Base-by-base conservation (phyloP, 805 yeast species). In the Kodamaea restingae region DNA sequence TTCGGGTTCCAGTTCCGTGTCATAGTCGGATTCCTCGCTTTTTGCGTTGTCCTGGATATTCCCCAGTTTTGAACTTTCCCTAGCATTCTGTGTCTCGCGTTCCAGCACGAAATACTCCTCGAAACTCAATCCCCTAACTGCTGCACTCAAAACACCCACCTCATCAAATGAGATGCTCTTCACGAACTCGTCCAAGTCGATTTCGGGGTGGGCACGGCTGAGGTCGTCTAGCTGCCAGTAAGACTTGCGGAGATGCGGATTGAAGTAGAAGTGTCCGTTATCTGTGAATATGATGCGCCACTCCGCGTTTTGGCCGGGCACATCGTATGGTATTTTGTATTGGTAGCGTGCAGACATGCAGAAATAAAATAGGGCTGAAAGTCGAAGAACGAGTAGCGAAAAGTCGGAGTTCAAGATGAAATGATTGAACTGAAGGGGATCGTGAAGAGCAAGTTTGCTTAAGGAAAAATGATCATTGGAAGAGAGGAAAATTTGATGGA, bases 161-260 rank as follows among this genome's bases (percentile, higher is more conserved):
- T 56, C 55, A 35, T 63, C 63, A 38, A 44, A 61, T 33, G 61
- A 53, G n/a, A 65, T 54, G 20, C 46, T 38, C 5, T 36, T 28
- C 2, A 49, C 42, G 20, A 63, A 51, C 26, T 41, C 47, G 3
- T 44, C 41, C 39, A 34, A 24, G 12, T 26, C 11, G 5, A 29
- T 27, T 5, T 32, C 38, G 4, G 17, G 36, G 20, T 37, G 35
- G 7, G 17, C 17, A 4, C 40, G 36, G 29, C 37, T 36, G 1
- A 64, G 35, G 32, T 64, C 68, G 11, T 45, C 32, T 18, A 63
- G 41, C 47, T 63, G 70, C 71, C 71, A 65, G 34, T 52, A 60
- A 5, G 68, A 56, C 15, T 36, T 17, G 15, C 43, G 42, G 4
- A 44, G 40, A 1, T 17, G 36, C 10, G 39, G 26, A 44, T 63